Percentiles rank a stretch among this genome's conserved stretches.
These are phyloP conservation scores for Trichoderma sp. DNA, from an alignment of 2,329 filamentous ascomycete genomes.

Conservation along the genomic window DNA sequence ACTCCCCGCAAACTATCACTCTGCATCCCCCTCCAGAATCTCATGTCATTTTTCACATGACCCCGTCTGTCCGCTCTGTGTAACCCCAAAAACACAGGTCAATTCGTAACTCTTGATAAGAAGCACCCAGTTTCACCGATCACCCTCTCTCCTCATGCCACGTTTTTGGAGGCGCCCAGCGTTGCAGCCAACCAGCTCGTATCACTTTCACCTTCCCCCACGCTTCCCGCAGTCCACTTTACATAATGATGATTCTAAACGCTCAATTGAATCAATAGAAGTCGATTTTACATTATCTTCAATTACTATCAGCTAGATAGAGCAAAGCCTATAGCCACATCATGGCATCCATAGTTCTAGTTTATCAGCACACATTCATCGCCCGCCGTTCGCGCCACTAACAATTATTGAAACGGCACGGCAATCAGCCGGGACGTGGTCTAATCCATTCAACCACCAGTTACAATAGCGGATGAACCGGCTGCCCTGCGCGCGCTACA, in stretches of 20 bases:
- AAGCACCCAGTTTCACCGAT: not conserved
- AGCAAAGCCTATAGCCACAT: not conserved
- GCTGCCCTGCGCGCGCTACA: not conserved
- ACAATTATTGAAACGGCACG: not conserved
- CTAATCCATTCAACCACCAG: not conserved
- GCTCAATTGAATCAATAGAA: not conserved
- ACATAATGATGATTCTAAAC: not conserved
- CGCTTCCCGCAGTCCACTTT: not conserved
- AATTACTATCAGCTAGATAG: not conserved
- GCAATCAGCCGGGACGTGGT: not conserved
- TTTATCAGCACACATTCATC: not conserved
- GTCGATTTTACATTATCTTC: not conserved
- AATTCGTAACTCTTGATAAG: not conserved
- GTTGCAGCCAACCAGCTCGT: not conserved
- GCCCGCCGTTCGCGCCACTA: not conserved
- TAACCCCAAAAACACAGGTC: not conserved
- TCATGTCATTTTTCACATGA: not conserved
- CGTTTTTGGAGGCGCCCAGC: not conserved
- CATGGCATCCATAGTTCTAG: not conserved
- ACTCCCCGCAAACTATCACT: not conserved
- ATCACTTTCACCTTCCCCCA: not conserved
- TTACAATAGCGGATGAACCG: not conserved
- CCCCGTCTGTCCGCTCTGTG: not conserved
- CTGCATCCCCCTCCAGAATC: not conserved
- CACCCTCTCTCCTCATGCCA: constrained; percentile 1